Conservation (phyloP, 225 moss, liverwort and hornwort species). For the Physcomitrellopsis africana region DNA sequence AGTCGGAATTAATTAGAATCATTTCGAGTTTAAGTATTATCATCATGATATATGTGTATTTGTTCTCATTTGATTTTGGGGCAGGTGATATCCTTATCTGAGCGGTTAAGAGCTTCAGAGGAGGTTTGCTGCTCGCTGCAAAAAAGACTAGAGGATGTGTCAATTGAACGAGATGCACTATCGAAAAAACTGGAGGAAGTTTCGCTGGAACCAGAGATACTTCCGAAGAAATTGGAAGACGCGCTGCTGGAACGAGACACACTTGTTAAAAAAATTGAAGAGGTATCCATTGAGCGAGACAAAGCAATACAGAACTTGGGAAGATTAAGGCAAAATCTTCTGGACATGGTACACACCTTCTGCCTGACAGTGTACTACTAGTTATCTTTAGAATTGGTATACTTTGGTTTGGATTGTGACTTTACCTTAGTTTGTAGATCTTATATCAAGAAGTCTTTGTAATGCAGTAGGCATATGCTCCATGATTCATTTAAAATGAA, state of each 20-base stretch:
- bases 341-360: constrained; percentile 73
- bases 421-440: not conserved
- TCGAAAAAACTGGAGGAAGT: constrained; percentile 50
- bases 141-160: constrained; percentile 41
- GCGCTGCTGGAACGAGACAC: constrained; percentile 45
- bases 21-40: no score
- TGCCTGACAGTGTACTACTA: constrained; percentile 13
- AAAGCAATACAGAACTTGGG: constrained; percentile 82
- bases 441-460: constrained; percentile 1
- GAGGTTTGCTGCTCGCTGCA: constrained; percentile 45
- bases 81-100: constrained; percentile 53
- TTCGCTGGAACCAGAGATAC: constrained; percentile 32
- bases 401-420: not conserved
- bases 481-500: constrained; percentile 10
- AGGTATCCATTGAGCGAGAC: constrained; percentile 65
- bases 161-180: constrained; percentile 42
- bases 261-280: constrained; percentile 61
- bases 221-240: constrained; percentile 56
- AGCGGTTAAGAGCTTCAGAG: constrained; percentile 45
- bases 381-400: not conserved
- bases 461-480: not conserved
- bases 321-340: constrained; percentile 87
- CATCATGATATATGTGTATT: not conserved
- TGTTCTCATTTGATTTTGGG: not conserved
- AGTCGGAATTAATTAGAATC: no score